Percentiles rank a stretch among this genome's conserved stretches.
Conservation (phyloP, 164 flowering plant species). For the Magnolia sinica region DNA sequence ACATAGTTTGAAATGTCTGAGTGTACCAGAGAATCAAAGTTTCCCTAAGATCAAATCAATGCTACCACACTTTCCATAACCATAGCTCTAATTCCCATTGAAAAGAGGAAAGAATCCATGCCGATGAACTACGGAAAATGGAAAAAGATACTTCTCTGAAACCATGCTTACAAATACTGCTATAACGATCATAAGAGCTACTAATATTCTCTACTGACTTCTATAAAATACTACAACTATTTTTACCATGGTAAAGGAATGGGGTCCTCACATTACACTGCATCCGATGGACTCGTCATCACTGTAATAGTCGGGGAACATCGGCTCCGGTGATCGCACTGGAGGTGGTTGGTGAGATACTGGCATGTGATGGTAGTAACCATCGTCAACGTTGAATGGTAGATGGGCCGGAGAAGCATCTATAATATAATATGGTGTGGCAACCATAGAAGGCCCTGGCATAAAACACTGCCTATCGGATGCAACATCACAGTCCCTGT, state of each 20-base stretch:
- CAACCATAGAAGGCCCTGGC: slow-evolving; percentile 21
- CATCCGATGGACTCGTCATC: slow-evolving; percentile 56
- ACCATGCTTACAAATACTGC: background rate
- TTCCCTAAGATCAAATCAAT: too few species aligned
- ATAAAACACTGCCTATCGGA: slow-evolving; percentile 10
- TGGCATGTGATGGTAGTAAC: slow-evolving; percentile 9
- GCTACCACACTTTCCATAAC: background rate
- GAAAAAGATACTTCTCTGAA: background rate
- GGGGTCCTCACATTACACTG: slow-evolving; percentile 31
- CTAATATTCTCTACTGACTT: background rate
- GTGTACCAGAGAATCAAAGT: too few species aligned
- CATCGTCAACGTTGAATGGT: slow-evolving; percentile 9
- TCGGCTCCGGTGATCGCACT: slow-evolving; percentile 14
- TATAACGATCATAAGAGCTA: too few species aligned
- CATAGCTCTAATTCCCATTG: background rate
- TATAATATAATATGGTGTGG: slow-evolving; percentile 24
- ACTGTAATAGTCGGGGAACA: slow-evolving; percentile 41
- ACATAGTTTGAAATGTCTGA: too few species aligned
- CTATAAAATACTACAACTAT: background rate
- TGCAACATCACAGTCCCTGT: slow-evolving; percentile 8
- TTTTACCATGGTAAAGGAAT: too few species aligned
- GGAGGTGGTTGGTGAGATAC: background rate
- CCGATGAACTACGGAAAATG: background rate
- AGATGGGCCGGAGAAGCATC: slow-evolving; percentile 20
- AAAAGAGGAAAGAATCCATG: background rate